Percentiles rank a stretch among this genome's conserved stretches.
These are phyloP conservation scores for Aspergillus asperescens DNA, from an alignment of 495 filamentous ascomycete species.

Conservation along the genomic window DNA sequence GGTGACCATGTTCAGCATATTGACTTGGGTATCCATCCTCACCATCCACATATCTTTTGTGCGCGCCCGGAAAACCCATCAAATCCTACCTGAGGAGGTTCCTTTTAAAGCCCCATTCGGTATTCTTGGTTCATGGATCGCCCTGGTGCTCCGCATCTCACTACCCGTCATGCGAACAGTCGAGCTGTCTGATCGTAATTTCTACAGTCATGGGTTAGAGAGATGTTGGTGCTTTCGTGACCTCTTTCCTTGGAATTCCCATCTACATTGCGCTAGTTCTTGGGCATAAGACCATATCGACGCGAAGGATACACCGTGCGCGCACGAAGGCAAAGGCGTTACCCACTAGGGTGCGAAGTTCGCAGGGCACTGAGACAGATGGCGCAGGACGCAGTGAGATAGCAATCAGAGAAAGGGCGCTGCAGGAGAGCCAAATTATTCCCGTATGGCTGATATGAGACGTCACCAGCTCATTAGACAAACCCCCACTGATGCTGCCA, in stretches of 20 bases:
- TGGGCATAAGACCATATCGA: constrained; percentile 58
- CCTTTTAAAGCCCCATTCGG: constrained; percentile 72
- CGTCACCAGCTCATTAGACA: too few species aligned
- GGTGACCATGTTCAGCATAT: constrained; percentile 67
- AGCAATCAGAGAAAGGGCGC: not conserved
- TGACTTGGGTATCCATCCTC: constrained; percentile 68
- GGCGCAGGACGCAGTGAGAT: not conserved
- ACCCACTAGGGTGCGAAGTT: not conserved
- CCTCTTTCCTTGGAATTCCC: constrained; percentile 70
- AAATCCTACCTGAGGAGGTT: constrained; percentile 54
- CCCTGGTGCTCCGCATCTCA: constrained; percentile 60
- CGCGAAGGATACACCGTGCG: constrained; percentile 26
- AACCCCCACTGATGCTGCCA: too few species aligned
- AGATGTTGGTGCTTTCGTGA: constrained; percentile 66
- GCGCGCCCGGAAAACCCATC: constrained; percentile 62
- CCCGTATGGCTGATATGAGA: constrained; percentile 9
- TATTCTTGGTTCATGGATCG: constrained; percentile 57
- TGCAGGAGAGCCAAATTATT: constrained; percentile 1
- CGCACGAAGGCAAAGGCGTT: not conserved
- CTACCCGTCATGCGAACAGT: constrained; percentile 70
- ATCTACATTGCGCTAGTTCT: constrained; percentile 65
- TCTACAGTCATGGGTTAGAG: constrained; percentile 42
- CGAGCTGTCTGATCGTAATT: constrained; percentile 50
- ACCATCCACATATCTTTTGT: constrained; percentile 74
- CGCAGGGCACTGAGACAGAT: not conserved